phyloP scores from a whole-genome alignment of 2,329 filamentous ascomycete genomes.

The Hymenoscyphus repandus region DNA sequence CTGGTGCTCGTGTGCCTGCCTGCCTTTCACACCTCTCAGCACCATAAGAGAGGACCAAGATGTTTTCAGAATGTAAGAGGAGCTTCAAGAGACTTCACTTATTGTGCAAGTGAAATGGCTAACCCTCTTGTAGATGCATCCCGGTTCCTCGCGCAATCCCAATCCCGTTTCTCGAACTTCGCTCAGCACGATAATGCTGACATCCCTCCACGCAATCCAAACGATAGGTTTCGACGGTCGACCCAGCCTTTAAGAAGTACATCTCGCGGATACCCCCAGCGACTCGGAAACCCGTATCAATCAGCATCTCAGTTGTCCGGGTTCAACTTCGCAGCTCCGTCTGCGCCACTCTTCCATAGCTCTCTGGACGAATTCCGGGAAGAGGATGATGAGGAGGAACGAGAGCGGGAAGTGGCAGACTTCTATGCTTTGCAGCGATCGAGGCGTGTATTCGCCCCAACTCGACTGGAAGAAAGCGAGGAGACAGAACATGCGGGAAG shows the following conservation, averaged over 20 bases:
- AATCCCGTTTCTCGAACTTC: slow-evolving; percentile 77
- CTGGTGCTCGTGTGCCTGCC: slow-evolving; percentile 2
- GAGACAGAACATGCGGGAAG: slow-evolving; percentile 73
- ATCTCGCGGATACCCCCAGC: slow-evolving; percentile 25
- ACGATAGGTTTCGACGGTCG: slow-evolving; percentile 27
- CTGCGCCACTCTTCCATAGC: slow-evolving; percentile 92
- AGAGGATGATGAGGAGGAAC: slow-evolving; percentile 88
- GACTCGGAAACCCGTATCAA: slow-evolving; percentile 72
- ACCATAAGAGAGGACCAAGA: slow-evolving; percentile 15
- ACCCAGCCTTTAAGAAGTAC: slow-evolving; percentile 23
- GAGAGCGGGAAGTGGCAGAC: slow-evolving; percentile 88
- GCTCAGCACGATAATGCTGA: slow-evolving; percentile 52
- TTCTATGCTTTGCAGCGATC: slow-evolving; percentile 88
- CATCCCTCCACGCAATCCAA: slow-evolving; percentile 31
- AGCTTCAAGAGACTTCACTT: background rate
- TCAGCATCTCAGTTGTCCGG: slow-evolving; percentile 65
- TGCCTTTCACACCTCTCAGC: slow-evolving; percentile 2
- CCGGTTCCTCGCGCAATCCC: slow-evolving; percentile 91
- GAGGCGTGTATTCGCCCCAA: slow-evolving; percentile 79
- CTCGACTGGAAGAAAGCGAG: slow-evolving; percentile 77
- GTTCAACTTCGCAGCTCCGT: slow-evolving; percentile 73
- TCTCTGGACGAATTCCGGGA: slow-evolving; percentile 85
- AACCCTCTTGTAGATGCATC: slow-evolving; percentile 69
- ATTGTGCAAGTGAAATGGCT: background rate
- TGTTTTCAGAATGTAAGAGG: slow-evolving; percentile 33